These are phyloP conservation scores for Russula abietina DNA, from an alignment of 768 basidiomycete species.

Conservation along the genomic window DNA sequence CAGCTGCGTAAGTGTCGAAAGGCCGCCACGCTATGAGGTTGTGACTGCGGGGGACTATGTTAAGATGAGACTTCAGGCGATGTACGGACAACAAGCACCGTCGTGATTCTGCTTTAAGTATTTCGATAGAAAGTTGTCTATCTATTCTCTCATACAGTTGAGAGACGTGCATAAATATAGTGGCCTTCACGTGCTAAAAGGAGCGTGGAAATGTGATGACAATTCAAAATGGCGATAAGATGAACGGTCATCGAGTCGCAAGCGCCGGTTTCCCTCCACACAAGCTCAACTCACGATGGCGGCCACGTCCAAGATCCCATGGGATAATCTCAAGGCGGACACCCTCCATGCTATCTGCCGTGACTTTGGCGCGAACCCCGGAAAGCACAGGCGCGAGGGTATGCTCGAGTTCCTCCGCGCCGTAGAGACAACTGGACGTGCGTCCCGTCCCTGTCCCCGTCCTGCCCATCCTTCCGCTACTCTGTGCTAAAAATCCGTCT, in stretches of 20 bases:
- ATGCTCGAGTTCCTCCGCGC: slow-evolving; percentile 26
- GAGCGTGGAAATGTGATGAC: background rate
- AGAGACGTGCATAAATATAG: background rate
- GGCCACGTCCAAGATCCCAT: slow-evolving; percentile 25
- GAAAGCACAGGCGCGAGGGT: slow-evolving; percentile 24
- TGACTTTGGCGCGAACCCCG: slow-evolving; percentile 27
- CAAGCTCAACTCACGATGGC: slow-evolving; percentile 8
- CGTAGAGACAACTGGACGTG: slow-evolving; percentile 27
- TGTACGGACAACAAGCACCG: slow-evolving; percentile 40
- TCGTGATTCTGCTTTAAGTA: slow-evolving; percentile 1
- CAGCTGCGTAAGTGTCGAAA: slow-evolving; percentile 40
- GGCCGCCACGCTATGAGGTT: slow-evolving; percentile 66
- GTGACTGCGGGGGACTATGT: slow-evolving; percentile 85
- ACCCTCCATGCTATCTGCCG: slow-evolving; percentile 27
- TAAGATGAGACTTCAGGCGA: slow-evolving; percentile 64
- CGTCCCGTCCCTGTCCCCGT: slow-evolving; percentile 16
- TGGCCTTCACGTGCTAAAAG: background rate
- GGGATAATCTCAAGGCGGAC: slow-evolving; percentile 27
- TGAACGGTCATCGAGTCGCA: background rate
- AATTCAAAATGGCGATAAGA: background rate
- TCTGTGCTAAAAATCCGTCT: background rate
- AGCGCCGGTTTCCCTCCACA: too few relatives aligned
- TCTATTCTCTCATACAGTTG: background rate
- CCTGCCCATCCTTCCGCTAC: background rate
- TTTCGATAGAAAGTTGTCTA: too few relatives aligned